These are phyloP conservation scores for Fusarium incarnatum DNA, from an alignment of 2,329 filamentous ascomycete genomes.

Conservation along the genomic window DNA sequence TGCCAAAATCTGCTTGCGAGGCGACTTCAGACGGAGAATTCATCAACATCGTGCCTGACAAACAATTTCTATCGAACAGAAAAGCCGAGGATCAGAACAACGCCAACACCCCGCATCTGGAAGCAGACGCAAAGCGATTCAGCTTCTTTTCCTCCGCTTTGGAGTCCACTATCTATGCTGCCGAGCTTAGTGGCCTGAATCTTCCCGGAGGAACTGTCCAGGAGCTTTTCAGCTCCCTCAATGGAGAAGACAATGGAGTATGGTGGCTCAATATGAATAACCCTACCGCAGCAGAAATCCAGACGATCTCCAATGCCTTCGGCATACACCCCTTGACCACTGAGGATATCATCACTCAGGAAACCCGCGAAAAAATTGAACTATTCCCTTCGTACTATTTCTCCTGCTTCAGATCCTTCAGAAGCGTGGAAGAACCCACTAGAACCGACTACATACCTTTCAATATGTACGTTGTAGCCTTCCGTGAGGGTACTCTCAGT, in stretches of 20 bases:
- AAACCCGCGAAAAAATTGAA: slow-evolving; percentile 97
- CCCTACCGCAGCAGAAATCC: slow-evolving; percentile 88
- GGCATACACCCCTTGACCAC: neutral
- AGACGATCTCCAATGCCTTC: slow-evolving; percentile 77
- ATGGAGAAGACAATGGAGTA: slow-evolving; percentile 76
- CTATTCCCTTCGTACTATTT: slow-evolving; percentile 98
- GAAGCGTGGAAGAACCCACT: slow-evolving; percentile 78
- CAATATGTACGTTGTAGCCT: slow-evolving; percentile 97
- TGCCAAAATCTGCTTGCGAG: neutral
- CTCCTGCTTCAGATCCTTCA: slow-evolving; percentile 95
- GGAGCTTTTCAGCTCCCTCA: slow-evolving; percentile 80
- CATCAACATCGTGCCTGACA: neutral
- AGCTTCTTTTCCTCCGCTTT: slow-evolving; percentile 97
- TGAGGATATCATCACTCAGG: slow-evolving; percentile 85
- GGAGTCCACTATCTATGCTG: slow-evolving; percentile 91
- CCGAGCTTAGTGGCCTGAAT: slow-evolving; percentile 87
- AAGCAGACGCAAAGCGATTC: slow-evolving; percentile 79
- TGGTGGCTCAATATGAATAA: slow-evolving; percentile 98
- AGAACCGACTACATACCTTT: slow-evolving; percentile 90
- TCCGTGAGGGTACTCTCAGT: slow-evolving; percentile 92
- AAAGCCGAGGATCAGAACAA: slow-evolving; percentile 53
- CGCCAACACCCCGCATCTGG: slow-evolving; percentile 58
- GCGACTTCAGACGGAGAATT: neutral
- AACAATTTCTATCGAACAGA: slow-evolving; percentile 48
- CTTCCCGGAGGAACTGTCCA: slow-evolving; percentile 90